phyloP scores from a whole-genome alignment of 805 yeast genomes.

The Candida takata region DNA sequence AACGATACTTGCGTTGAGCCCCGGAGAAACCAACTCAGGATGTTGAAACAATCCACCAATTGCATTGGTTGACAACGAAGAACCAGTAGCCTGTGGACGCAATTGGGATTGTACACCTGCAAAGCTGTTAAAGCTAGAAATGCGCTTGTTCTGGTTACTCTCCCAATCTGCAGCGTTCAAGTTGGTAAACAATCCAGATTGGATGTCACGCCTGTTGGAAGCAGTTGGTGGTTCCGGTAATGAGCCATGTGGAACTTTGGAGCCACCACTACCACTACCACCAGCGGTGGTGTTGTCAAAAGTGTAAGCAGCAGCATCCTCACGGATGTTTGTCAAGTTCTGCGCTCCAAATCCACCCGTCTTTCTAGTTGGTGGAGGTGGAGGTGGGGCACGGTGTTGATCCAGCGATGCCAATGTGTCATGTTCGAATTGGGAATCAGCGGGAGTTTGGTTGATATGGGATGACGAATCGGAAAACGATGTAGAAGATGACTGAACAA shows the following conservation, averaged over 20 bases:
- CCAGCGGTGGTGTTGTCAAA: constrained; percentile 6
- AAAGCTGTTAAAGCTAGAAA: constrained; percentile 21
- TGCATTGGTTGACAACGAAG: constrained; percentile 28
- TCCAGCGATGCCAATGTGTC: constrained; percentile 17
- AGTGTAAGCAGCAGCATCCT: constrained; percentile 21
- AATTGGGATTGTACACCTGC: constrained; percentile 26
- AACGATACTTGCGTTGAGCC: constrained; percentile 77
- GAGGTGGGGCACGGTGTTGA: constrained; percentile 42
- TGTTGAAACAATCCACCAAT: constrained; percentile 36
- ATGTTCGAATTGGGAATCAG: constrained; percentile 30
- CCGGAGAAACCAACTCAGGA: constrained; percentile 46
- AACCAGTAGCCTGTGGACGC: constrained; percentile 39
- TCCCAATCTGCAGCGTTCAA: constrained; percentile 31
- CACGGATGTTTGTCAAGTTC: constrained; percentile 25
- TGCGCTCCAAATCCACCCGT: constrained; percentile 23
- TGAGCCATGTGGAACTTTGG: constrained; percentile 11
- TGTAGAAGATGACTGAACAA: constrained; percentile 6
- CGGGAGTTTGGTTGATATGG: constrained; percentile 11
- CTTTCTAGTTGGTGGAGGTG: constrained; percentile 51
- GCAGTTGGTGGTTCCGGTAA: constrained; percentile 12
- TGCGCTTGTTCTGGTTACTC: constrained; percentile 20
- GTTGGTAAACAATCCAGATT: constrained; percentile 41
- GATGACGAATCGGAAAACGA: constrained; percentile 14
- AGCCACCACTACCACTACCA: constrained; percentile 4
- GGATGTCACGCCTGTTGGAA: constrained; percentile 30